These are phyloP conservation scores for Erysimum cheiri DNA, from an alignment of 441 rosid species.

Conservation along the genomic window DNA sequence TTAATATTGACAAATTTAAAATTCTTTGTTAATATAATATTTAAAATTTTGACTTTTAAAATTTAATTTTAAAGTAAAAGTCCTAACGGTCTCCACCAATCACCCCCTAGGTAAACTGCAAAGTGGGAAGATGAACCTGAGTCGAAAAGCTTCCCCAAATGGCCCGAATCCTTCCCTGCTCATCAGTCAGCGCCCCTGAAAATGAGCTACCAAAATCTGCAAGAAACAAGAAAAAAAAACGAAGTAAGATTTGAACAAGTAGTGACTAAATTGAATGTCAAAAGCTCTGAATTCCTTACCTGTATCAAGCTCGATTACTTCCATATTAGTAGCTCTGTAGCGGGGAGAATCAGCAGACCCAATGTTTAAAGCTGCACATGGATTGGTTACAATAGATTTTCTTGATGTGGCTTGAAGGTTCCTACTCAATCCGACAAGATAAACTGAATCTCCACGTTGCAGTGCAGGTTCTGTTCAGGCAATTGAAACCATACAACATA, in stretches of 20 bases:
- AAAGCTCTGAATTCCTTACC: conserved; percentile 54
- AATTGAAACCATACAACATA: conserved; percentile 25
- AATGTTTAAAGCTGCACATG: conserved; percentile 82
- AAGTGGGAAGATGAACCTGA: conserved; percentile 62
- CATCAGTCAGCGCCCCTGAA: conserved; percentile 91
- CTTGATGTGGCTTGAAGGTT: conserved; percentile 92
- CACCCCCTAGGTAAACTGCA: conserved; percentile 6
- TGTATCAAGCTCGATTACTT: conserved; percentile 95
- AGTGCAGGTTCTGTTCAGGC: conserved; percentile 74
- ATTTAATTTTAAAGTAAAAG: no score
- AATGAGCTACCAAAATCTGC: conserved; percentile 95
- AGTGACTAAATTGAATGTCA: conserved; percentile 17
- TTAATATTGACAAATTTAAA: no score
- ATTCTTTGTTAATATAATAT: no score
- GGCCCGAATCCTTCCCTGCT: conserved; percentile 91
- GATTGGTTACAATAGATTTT: conserved; percentile 90
- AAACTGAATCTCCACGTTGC: conserved; percentile 89
- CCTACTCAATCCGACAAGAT: conserved; percentile 88
- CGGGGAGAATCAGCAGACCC: conserved; percentile 87
- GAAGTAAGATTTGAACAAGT: conserved; percentile 17
- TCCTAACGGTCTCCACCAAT: no score
- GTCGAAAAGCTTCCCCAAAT: conserved; percentile 97
- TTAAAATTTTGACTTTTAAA: no score
- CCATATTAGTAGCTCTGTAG: conserved; percentile 94
- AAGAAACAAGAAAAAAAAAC: conserved; percentile 35